Evolutionary conservation across 305 asterid species (phyloP).

Genomic region (Rubia balearica): DNA sequence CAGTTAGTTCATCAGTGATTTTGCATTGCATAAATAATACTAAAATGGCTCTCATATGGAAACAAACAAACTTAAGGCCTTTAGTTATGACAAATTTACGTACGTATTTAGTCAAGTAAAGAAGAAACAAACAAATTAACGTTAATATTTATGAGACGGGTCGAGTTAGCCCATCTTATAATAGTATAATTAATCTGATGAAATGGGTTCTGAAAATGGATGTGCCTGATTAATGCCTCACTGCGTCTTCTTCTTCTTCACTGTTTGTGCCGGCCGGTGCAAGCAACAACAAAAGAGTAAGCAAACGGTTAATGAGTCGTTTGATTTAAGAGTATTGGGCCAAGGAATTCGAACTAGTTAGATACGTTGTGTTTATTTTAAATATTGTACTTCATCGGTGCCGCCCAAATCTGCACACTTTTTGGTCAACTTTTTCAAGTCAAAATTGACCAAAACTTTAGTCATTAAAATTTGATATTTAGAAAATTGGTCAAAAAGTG

Average conservation of each 20-base stretch:
- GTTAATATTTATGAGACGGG: neutral
- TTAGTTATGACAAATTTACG: neutral
- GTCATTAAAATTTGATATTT: too few species aligned
- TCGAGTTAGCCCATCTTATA: neutral
- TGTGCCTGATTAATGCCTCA: neutral
- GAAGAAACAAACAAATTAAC: neutral
- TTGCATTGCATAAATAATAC: neutral
- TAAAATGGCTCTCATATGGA: neutral
- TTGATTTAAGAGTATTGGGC: too few species aligned
- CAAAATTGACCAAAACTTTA: too few species aligned
- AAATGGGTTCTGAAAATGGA: neutral
- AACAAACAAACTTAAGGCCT: constrained; percentile 3
- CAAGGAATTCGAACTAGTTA: too few species aligned
- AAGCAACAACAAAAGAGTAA: constrained; percentile 1
- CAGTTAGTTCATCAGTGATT: neutral
- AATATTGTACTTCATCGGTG: too few species aligned
- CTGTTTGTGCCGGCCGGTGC: neutral
- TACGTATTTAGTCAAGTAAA: neutral
- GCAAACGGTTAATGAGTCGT: neutral
- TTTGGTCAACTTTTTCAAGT: too few species aligned
- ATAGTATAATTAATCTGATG: neutral
- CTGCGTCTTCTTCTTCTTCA: neutral
- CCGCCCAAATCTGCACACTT: too few species aligned
- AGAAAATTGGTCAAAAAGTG: too few species aligned
- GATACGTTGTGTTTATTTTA: too few species aligned